Evolutionary conservation across 2,329 filamentous ascomycete species (phyloP), one percentile per base, ranked within the genome.

Genomic region (Alternaria solani): DNA sequence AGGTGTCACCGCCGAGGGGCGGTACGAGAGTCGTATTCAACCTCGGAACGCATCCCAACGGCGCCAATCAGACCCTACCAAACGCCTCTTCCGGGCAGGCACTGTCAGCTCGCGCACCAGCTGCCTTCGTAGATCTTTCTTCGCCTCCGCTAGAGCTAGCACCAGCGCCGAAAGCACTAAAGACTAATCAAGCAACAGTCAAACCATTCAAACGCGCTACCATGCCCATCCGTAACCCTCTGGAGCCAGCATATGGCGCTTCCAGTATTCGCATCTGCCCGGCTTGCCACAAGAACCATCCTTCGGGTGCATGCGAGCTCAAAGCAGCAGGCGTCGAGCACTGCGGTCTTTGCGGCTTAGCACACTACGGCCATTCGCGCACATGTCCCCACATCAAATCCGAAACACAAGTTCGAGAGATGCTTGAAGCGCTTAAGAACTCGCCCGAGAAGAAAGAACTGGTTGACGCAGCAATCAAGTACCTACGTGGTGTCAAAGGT

Each of bases 281-380:
- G 2, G 85, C 84, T 12, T 91, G 89, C 74, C 75, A 76, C 38
- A 78, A 80, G 23, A 60, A 69, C n/a, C 89, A 91, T 71, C 74
- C 80, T 1, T 72, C 79, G 12, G 88, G 88, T n/a, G 81, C 82
- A 42, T 91, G 89, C 69, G 85, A 85, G 9, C 78, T 90, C 32
- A 89, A 88, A 71, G 65, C 82, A 5, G 84, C 85, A 8, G 86
- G 87, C 2, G 80, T 84, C 2, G 88, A 90, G 68, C 78, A 84
- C 66, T 92, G 89, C 74, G 84, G 84, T 7, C 82, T 91, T 59
- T 92, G 89, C 71, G 76, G 76, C 1, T 81, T 91, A 7, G 91
- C 89, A 62, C 88, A 88, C 16, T 81, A 87, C 23, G 88, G 87
- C 3, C 72, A 81, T 54, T 76, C 78, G 1, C 81, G 85, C 32